phyloP scores from a whole-genome alignment of 2,329 filamentous ascomycete species.

The Purpureocillium lavendulum region DNA sequence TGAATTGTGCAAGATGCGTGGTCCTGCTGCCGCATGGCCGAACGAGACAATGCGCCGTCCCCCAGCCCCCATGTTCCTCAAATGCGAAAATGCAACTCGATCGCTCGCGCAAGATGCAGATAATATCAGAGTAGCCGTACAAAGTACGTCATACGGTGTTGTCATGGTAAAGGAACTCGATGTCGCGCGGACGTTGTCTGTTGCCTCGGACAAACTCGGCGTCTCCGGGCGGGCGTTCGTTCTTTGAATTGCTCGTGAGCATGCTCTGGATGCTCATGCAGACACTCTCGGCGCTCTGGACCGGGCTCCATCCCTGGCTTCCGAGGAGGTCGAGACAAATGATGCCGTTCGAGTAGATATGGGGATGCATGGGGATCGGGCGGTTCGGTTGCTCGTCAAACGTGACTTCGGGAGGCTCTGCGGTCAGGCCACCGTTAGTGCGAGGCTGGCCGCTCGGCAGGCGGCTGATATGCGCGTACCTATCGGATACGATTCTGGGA shows the following conservation, averaged over 20 bases:
- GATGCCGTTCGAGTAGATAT: conserved; percentile 97
- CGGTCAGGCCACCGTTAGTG: neutral
- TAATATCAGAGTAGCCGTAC: neutral
- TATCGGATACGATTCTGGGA: conserved; percentile 80
- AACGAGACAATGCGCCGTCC: neutral
- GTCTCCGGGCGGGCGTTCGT: conserved; percentile 84
- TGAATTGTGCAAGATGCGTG: neutral
- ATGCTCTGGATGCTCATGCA: conserved; percentile 98
- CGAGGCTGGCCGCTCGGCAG: neutral
- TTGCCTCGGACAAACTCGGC: conserved; percentile 82
- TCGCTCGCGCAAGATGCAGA: neutral
- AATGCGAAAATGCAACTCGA: neutral
- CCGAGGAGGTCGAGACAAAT: conserved; percentile 94
- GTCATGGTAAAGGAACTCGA: conserved; percentile 92
- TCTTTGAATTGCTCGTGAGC: conserved; percentile 89
- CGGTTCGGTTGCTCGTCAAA: conserved; percentile 62
- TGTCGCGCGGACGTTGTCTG: conserved; percentile 71
- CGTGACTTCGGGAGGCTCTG: conserved; percentile 90
- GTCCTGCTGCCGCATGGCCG: neutral
- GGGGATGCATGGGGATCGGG: conserved; percentile 86
- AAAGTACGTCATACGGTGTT: conserved; percentile 54
- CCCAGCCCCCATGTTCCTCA: neutral
- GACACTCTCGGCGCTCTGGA: conserved; percentile 93
- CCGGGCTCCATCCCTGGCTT: conserved; percentile 84
- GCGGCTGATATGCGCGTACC: conserved; percentile 42